Base-by-base conservation (phyloP, 495 filamentous ascomycete species). In the Astrothelium subdiscretum region DNA sequence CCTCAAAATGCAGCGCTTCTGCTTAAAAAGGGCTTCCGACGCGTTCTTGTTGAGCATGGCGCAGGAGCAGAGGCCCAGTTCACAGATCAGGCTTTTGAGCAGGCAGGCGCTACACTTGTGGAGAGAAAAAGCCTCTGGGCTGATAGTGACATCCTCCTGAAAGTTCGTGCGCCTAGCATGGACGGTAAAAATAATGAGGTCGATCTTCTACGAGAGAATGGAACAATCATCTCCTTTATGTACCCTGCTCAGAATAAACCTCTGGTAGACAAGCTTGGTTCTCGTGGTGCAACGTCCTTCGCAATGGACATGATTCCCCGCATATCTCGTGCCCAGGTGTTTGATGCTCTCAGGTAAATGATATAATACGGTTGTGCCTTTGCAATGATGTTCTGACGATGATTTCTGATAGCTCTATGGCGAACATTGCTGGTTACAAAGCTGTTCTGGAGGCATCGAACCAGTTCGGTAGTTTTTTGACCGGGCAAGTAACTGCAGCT, bases 401-500 rank as follows among this genome's bases (percentile, higher is more conserved):
- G 59, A 57, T 38, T 40, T 64, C 35, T 12, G 31, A 43, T 51
- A 75, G 85, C 70, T 90, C 86, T 11, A 91, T 91, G 89, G 87
- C 89, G 61, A 92, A 92, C 64, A 92, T 91, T 72, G 87, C 89
- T 22, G 89, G 89, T 3, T 92, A 92, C 73, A 92, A 90, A 71
- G 89, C 87, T 20, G 86, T 92, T 1, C 73, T 92, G 58, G 88
- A 91, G 69, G 89, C 89, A 1, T 89, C 87, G 1, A 91, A 91
- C 72, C 81, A 85, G 66, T 92, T 91, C 71, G 89, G 88, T 61
- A 84, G 87, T 43, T 92, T 90, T 68, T 73, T 92, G 62, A 90
- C 89, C 31, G 89, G 88, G 43, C 89, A 92, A 68, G 87, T 89
- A 32, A 92, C 89, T 29, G 89, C 89, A 62, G 89, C 89, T 60